A percentile compares a stretch with the other conserved stretches of the same genome.
Evolutionary conservation across 1,284 basidiomycete species (phyloP).

Genomic region (Heterobasidion parviporum): DNA sequence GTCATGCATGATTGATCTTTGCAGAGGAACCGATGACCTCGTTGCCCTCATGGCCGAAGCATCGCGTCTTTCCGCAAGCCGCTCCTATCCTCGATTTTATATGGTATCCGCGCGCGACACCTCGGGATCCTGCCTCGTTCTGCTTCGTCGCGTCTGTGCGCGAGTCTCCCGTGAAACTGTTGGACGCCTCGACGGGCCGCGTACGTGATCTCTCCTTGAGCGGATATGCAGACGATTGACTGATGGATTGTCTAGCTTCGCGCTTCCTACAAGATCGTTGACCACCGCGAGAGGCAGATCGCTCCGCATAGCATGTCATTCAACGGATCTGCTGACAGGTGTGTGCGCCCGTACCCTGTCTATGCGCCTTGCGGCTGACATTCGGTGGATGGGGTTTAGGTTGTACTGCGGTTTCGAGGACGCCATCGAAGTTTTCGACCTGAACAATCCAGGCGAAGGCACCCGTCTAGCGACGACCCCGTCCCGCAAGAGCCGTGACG

Average conservation of each 20-base stretch:
- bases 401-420: slow-evolving; percentile 87
- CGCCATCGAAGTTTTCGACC: slow-evolving; percentile 84
- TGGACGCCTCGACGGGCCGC: slow-evolving; percentile 72
- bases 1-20: not conserved
- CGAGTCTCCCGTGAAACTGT: slow-evolving; percentile 74
- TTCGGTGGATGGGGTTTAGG: slow-evolving; percentile 28
- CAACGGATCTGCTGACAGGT: slow-evolving; percentile 64
- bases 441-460: slow-evolving; percentile 66
- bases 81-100: slow-evolving; percentile 65
- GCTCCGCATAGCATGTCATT: slow-evolving; percentile 81
- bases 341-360: slow-evolving; percentile 11
- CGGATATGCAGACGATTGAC: slow-evolving; percentile 1
- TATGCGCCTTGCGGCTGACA: not conserved
- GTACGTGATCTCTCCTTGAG: slow-evolving; percentile 32
- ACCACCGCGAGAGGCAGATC: slow-evolving; percentile 83
- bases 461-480: slow-evolving; percentile 68
- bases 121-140: slow-evolving; percentile 49
- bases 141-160: slow-evolving; percentile 78
- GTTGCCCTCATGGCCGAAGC: slow-evolving; percentile 5
- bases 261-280: slow-evolving; percentile 87
- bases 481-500: slow-evolving; percentile 73
- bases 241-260: slow-evolving; percentile 45
- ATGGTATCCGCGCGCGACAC: slow-evolving; percentile 77
- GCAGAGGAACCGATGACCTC: slow-evolving; percentile 1
- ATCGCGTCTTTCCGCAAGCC: slow-evolving; percentile 37